These are phyloP conservation scores for Phaffia rhodozyma DNA, from an alignment of 1,284 basidiomycete genomes.

Conservation along the genomic window DNA sequence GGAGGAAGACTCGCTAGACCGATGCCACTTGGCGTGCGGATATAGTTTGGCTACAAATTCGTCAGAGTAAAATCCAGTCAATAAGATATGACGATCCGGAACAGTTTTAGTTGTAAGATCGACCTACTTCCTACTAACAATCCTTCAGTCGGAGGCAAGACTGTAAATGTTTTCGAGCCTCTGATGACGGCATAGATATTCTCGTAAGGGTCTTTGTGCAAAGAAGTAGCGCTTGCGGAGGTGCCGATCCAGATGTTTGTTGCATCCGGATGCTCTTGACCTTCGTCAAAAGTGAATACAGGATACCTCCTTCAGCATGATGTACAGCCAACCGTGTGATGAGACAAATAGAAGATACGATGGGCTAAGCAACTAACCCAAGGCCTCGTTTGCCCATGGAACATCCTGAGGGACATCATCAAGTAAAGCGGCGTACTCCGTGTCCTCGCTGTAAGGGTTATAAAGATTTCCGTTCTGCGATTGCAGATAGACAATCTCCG, in stretches of 20 bases:
- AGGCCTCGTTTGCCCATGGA: slow-evolving; percentile 59
- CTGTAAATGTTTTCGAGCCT: slow-evolving; percentile 69
- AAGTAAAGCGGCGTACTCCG: slow-evolving; percentile 53
- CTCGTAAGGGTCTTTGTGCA: slow-evolving; percentile 82
- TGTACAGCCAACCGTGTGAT: neutral
- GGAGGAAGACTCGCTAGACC: slow-evolving; percentile 31
- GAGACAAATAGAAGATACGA: slow-evolving; percentile 5
- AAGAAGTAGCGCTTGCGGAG: slow-evolving; percentile 54
- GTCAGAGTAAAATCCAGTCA: neutral
- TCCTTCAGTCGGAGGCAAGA: slow-evolving; percentile 76
- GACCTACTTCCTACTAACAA: slow-evolving; percentile 60
- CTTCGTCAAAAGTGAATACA: slow-evolving; percentile 33
- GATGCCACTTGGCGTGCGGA: slow-evolving; percentile 54
- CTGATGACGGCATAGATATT: slow-evolving; percentile 79
- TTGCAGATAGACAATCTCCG: slow-evolving; percentile 60
- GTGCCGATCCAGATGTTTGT: slow-evolving; percentile 87
- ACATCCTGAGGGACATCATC: slow-evolving; percentile 54
- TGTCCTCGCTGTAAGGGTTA: slow-evolving; percentile 35
- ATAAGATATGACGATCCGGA: neutral
- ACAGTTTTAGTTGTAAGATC: slow-evolving; percentile 2
- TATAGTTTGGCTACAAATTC: slow-evolving; percentile 48
- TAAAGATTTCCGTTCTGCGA: slow-evolving; percentile 83
- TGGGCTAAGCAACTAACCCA: slow-evolving; percentile 45
- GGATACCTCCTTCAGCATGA: too few species aligned
- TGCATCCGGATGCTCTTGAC: slow-evolving; percentile 54